Percentiles rank a stretch among this genome's conserved stretches.
These are phyloP conservation scores for Entomortierella parvispora DNA, from an alignment of 192 early-diverging fungal species.

Conservation along the genomic window DNA sequence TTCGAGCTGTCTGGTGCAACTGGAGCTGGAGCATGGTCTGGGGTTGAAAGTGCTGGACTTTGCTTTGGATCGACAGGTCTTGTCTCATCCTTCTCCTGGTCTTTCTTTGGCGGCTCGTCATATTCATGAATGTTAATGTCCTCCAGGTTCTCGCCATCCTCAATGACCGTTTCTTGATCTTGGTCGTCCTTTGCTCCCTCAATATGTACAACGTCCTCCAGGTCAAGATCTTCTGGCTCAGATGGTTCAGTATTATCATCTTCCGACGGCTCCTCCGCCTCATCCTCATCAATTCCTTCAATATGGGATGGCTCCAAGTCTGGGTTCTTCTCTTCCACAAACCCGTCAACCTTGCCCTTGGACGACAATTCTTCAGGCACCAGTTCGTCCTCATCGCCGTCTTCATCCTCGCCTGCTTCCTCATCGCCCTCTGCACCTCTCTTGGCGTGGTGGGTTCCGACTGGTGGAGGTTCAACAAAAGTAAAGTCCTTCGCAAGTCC, in stretches of 20 bases:
- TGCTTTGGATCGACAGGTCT: neutral
- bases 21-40: no score
- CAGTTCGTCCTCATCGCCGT: neutral
- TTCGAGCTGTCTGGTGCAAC: no score
- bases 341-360: neutral
- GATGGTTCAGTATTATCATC: neutral
- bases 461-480: neutral
- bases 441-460: neutral
- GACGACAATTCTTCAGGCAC: neutral
- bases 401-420: neutral
- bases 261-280: neutral
- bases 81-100: neutral
- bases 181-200: neutral
- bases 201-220: constrained; percentile 18
- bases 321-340: neutral
- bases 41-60: no score
- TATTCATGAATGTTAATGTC: constrained; percentile 47
- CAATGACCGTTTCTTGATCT: neutral
- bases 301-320: no score
- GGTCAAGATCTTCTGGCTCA: constrained; percentile 12
- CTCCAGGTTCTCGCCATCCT: constrained; percentile 7
- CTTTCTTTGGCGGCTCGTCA: constrained; percentile 9
- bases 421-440: neutral
- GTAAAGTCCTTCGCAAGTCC: constrained; percentile 33
- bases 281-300: neutral